These are phyloP conservation scores for Paecilomyces sp. DNA, from an alignment of 2,329 filamentous ascomycete species.

Conservation along the genomic window DNA sequence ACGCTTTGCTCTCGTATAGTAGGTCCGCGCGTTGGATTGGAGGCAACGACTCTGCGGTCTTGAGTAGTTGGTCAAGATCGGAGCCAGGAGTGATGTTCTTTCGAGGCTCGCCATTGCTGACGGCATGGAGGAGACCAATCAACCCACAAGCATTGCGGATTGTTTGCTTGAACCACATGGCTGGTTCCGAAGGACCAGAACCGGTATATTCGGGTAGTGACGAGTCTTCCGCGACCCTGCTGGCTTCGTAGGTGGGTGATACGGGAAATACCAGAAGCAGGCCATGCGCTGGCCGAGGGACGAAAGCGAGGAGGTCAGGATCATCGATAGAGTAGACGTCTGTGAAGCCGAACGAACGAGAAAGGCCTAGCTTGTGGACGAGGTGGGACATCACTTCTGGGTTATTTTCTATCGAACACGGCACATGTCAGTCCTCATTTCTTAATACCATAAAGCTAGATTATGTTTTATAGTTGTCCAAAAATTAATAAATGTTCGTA, in stretches of 20 bases:
- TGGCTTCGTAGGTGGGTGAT: slow-evolving; percentile 68
- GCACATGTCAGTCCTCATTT: neutral
- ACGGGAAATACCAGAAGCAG: slow-evolving; percentile 90
- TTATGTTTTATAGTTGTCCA: neutral
- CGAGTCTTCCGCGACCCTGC: slow-evolving; percentile 67
- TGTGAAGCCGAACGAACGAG: slow-evolving; percentile 68
- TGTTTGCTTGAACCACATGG: slow-evolving; percentile 92
- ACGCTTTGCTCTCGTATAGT: slow-evolving; percentile 66
- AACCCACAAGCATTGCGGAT: slow-evolving; percentile 90
- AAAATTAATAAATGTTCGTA: slow-evolving; percentile 12
- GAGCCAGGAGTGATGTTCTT: slow-evolving; percentile 50
- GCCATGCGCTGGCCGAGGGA: slow-evolving; percentile 81
- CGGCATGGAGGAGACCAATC: slow-evolving; percentile 79
- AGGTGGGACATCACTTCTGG: slow-evolving; percentile 82
- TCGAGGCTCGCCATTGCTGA: slow-evolving; percentile 67
- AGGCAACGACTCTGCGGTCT: slow-evolving; percentile 61
- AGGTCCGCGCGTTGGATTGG: slow-evolving; percentile 62
- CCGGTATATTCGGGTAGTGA: slow-evolving; percentile 57
- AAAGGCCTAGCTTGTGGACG: slow-evolving; percentile 75
- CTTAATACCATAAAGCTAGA: neutral
- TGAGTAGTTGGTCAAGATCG: slow-evolving; percentile 51
- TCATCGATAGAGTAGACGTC: slow-evolving; percentile 91
- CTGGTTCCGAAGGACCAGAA: slow-evolving; percentile 62
- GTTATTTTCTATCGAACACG: slow-evolving; percentile 55
- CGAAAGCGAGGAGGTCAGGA: slow-evolving; percentile 72